Evolutionary conservation across 2,329 filamentous ascomycete genomes (phyloP).

Genomic region (Trichoderma afroharzianum): DNA sequence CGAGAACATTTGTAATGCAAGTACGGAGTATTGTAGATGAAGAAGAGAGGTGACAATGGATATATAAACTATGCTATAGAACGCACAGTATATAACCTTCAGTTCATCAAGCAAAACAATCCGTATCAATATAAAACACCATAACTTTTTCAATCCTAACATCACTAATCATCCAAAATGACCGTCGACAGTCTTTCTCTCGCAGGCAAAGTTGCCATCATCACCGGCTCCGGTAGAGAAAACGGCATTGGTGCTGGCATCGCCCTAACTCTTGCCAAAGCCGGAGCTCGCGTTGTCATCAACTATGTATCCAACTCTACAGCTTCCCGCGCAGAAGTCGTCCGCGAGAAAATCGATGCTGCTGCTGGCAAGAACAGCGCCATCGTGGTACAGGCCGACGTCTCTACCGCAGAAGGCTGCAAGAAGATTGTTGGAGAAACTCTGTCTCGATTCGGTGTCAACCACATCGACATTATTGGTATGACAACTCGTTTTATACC

Average conservation of each 20-base stretch:
- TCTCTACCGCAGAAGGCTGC: neutral
- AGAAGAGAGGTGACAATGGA: neutral
- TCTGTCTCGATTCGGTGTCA: neutral
- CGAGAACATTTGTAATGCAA: neutral
- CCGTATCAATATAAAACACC: too few species aligned
- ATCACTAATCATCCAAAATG: neutral
- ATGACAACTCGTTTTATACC: too few species aligned
- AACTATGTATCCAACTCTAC: conserved; percentile 37
- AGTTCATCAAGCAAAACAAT: neutral
- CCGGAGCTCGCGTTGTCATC: conserved; percentile 36
- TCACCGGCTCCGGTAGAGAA: conserved; percentile 40
- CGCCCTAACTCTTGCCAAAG: conserved; percentile 33
- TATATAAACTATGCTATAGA: neutral
- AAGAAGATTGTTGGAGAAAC: neutral
- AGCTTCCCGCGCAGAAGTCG: conserved; percentile 24
- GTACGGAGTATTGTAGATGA: neutral
- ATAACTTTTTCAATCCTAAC: neutral
- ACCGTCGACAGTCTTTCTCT: conserved; percentile 27
- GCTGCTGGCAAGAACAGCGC: neutral
- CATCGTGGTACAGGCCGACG: neutral
- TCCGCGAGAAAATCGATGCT: neutral
- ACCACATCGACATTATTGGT: conserved; percentile 4
- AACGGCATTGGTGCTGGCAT: conserved; percentile 41
- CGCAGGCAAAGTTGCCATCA: conserved; percentile 37
- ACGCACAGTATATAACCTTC: neutral